These are phyloP conservation scores for Yamadazyma epiphylla DNA, from an alignment of 1,139 yeast species.

Conservation along the genomic window DNA sequence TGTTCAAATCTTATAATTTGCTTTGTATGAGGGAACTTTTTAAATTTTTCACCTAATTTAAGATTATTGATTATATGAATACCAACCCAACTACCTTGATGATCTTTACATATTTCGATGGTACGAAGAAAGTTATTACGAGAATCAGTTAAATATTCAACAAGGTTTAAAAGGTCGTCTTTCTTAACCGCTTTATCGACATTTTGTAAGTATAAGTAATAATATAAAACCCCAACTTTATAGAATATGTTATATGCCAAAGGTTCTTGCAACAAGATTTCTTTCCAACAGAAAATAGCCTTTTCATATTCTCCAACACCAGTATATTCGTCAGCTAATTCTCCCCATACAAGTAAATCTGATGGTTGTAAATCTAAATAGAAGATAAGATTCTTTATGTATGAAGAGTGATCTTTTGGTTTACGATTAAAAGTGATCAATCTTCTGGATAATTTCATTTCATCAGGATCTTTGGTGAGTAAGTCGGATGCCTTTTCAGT, in stretches of 20 bases:
- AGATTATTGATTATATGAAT: slow-evolving; percentile 38
- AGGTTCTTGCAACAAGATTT: slow-evolving; percentile 64
- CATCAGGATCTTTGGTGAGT: slow-evolving; percentile 34
- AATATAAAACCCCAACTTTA: slow-evolving; percentile 44
- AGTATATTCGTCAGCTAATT: slow-evolving; percentile 61
- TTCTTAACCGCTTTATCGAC: slow-evolving; percentile 17
- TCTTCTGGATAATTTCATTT: slow-evolving; percentile 30
- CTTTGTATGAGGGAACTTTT: slow-evolving; percentile 13
- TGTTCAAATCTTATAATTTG: slow-evolving; percentile 21
- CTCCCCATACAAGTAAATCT: slow-evolving; percentile 77
- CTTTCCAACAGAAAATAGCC: slow-evolving; percentile 66
- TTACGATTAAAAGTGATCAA: slow-evolving; percentile 26
- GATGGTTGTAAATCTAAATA: slow-evolving; percentile 59
- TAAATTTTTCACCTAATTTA: slow-evolving; percentile 20
- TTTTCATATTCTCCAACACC: slow-evolving; percentile 61
- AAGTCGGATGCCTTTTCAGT: slow-evolving; percentile 29
- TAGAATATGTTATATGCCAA: slow-evolving; percentile 70
- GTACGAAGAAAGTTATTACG: slow-evolving; percentile 62
- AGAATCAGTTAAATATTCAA: slow-evolving; percentile 28
- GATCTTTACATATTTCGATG: slow-evolving; percentile 70
- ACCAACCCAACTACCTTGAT: slow-evolving; percentile 76
- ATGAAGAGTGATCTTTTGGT: slow-evolving; percentile 20
- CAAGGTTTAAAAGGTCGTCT: slow-evolving; percentile 21
- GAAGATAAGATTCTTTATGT: slow-evolving; percentile 46
- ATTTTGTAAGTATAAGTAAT: slow-evolving; percentile 22